These are phyloP conservation scores for Diaporthe eres DNA, from an alignment of 2,329 filamentous ascomycete species.

Conservation along the genomic window DNA sequence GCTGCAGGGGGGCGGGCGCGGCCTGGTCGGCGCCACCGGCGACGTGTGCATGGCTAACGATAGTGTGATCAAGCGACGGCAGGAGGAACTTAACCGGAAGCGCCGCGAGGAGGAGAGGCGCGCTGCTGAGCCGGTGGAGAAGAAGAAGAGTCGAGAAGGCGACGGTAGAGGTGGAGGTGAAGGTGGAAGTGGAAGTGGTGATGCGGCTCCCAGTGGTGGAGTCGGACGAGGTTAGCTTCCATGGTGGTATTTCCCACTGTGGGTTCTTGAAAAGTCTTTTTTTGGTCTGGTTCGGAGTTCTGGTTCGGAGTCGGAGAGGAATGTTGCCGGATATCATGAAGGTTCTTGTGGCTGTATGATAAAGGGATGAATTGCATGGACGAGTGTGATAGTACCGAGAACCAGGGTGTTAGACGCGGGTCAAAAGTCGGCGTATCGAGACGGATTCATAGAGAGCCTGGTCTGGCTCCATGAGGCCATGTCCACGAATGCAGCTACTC, in stretches of 20 bases:
- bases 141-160: not conserved
- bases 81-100: not conserved
- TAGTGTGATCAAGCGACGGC: not conserved
- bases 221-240: not conserved
- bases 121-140: not conserved
- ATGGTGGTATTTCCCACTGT: not conserved
- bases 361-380: not conserved
- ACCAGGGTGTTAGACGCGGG: not conserved
- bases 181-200: not conserved
- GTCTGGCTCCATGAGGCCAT: not conserved
- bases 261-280: not conserved
- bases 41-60: not conserved
- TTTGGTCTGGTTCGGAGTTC: not conserved
- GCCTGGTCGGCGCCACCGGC: not conserved
- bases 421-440: not conserved
- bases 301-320: not conserved
- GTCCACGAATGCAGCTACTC: not conserved
- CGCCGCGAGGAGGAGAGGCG: not conserved
- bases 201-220: not conserved
- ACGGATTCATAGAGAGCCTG: no score
- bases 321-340: not conserved
- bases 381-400: not conserved
- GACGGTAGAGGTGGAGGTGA: not conserved
- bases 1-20: constrained; percentile 15
- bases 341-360: not conserved